These are phyloP conservation scores for Lactifluus piperatus DNA, from an alignment of 768 basidiomycete species.

Conservation along the genomic window DNA sequence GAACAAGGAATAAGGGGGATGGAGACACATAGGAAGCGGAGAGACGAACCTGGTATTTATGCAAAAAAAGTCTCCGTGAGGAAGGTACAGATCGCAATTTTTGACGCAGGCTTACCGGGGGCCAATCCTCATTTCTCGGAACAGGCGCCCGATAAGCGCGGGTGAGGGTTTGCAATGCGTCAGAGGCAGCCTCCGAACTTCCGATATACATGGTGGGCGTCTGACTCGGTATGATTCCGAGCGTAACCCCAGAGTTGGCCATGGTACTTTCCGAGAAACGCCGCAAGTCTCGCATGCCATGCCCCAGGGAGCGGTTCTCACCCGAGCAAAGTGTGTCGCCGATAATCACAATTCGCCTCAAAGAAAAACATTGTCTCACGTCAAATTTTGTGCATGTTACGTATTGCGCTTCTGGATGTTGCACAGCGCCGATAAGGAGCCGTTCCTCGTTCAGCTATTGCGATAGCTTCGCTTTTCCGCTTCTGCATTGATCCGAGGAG, in stretches of 20 bases:
- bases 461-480: background rate
- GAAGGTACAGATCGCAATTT: constrained; percentile 16
- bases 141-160: constrained; percentile 10
- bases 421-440: constrained; percentile 5
- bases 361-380: constrained; percentile 4
- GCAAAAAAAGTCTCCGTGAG: constrained; percentile 14
- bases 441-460: background rate
- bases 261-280: constrained; percentile 6
- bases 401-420: constrained; percentile 10
- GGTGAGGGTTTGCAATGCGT: background rate
- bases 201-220: constrained; percentile 8
- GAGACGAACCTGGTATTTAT: constrained; percentile 20
- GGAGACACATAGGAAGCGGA: background rate
- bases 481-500: constrained; percentile 13
- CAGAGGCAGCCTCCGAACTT: constrained; percentile 1
- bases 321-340: constrained; percentile 5
- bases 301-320: constrained; percentile 4
- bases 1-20: background rate
- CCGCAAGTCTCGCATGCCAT: background rate
- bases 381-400: constrained; percentile 15
- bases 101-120: constrained; percentile 15
- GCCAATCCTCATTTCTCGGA: constrained; percentile 8
- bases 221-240: constrained; percentile 5
- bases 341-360: background rate
- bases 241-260: constrained; percentile 1